phyloP scores from a whole-genome alignment of 129 eudicot genomes.

The Glebionis coronaria region DNA sequence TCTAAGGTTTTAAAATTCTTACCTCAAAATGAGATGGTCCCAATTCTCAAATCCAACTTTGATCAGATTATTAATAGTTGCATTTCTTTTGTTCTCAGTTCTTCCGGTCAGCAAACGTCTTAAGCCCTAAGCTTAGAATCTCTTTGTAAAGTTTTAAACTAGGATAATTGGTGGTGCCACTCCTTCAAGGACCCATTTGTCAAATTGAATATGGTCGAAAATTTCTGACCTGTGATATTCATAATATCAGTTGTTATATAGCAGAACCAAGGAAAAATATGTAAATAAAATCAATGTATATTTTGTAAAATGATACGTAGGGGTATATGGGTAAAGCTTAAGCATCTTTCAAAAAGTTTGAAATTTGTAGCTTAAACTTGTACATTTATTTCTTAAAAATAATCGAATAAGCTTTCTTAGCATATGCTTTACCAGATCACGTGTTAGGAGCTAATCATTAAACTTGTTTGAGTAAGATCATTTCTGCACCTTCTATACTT shows the following conservation, averaged over 20 bases:
- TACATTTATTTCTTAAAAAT: too few relatives aligned
- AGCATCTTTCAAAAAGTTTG: not conserved
- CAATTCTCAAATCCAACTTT: slow-evolving; percentile 63
- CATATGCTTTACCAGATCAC: too few relatives aligned
- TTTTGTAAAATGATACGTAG: too few relatives aligned
- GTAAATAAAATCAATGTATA: too few relatives aligned
- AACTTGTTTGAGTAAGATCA: too few relatives aligned
- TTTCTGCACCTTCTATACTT: too few relatives aligned
- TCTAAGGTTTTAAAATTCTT: not conserved
- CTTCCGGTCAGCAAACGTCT: slow-evolving; percentile 78
- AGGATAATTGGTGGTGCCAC: slow-evolving; percentile 53
- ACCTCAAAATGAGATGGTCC: slow-evolving; percentile 91
- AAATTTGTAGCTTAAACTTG: not conserved
- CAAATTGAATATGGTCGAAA: slow-evolving; percentile 55
- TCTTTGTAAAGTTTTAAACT: slow-evolving; percentile 79
- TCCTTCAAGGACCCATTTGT: slow-evolving; percentile 83
- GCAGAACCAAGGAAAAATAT: too few relatives aligned
- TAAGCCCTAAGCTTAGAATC: slow-evolving; percentile 56
- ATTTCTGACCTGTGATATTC: slow-evolving; percentile 48
- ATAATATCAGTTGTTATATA: not conserved
- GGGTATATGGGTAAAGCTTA: too few relatives aligned
- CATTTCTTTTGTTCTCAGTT: slow-evolving; percentile 45
- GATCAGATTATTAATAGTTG: slow-evolving; percentile 58
- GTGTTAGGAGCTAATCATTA: too few relatives aligned
- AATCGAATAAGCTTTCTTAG: too few relatives aligned